Base-by-base conservation (phyloP, 139 green algal genomes). In the Diplosphaera chodatii region DNA sequence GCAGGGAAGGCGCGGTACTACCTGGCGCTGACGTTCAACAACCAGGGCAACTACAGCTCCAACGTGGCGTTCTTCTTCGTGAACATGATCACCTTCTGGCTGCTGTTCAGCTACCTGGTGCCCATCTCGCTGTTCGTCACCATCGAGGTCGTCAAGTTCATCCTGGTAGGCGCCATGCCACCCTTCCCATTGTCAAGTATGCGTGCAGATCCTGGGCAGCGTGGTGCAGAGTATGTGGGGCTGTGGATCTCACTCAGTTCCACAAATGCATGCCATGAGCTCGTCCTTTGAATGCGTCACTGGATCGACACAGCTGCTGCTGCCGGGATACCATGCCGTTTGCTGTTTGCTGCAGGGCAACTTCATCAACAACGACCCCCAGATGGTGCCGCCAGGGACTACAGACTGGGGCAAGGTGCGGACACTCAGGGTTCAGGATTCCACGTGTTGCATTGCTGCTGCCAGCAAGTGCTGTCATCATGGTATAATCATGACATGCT, bases 101-200 rank as follows among this genome's bases (percentile, higher is more conserved):
- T 92, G 66, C 82, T 97, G 37, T 87, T 90, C 32, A 88, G 83
- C 23, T 97, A 97, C 78, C 85, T 99, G 62, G 95, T 99, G 30
- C 95, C 95, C 71, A 99, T 99, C 76, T 96, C 91, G 0, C 85
- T 99, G 64, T 99, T 97, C 73, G 95, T 99, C 55, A 94, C 92
- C 4, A 88, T 99, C 40, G 95, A 99, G 78, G 90, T 96, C 66
- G 89, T 97, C 25, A 96, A 96, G 82, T 87, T 97, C 59, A 75
- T 79, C 31, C 89, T 93, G 77, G 79, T 83, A n/a, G n/a, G n/a
- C n/a, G n/a, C n/a, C n/a, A n/a, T n/a, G n/a, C n/a, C n/a, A n/a
- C n/a, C n/a, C n/a, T n/a, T n/a, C n/a, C n/a, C n/a, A n/a, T n/a
- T n/a, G n/a, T n/a, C n/a, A n/a, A n/a, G n/a, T n/a, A n/a, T n/a